Evolutionary conservation across 1,284 basidiomycete species (phyloP).

Genomic region (Rhodotorula sp.): DNA sequence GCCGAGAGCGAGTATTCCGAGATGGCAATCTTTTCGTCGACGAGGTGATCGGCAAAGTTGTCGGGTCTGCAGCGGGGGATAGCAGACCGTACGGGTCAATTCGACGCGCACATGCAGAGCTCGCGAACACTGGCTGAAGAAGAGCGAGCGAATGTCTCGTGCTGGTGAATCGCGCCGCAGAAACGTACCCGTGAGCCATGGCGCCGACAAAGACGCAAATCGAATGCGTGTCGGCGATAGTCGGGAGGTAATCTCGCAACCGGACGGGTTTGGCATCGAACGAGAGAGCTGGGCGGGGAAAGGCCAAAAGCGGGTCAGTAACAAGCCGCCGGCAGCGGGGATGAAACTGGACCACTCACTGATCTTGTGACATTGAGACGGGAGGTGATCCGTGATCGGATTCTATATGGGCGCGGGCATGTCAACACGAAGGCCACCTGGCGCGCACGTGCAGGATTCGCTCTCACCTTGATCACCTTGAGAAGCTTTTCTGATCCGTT

Average conservation of each 20-base stretch:
- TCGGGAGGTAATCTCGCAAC: conserved; percentile 76
- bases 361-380: conserved; percentile 91
- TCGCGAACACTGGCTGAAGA: too few relatives aligned
- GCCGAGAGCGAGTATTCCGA: conserved; percentile 93
- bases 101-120: too few relatives aligned
- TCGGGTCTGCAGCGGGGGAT: conserved; percentile 59
- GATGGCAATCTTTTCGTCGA: conserved; percentile 96
- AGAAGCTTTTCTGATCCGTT: conserved; percentile 95
- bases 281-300: conserved; percentile 66
- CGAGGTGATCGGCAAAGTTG: conserved; percentile 93
- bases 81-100: too few relatives aligned
- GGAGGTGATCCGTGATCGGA: conserved; percentile 92
- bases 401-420: conserved; percentile 58
- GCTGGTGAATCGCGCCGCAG: not conserved
- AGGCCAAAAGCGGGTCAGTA: not conserved
- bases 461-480: conserved; percentile 80
- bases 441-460: not conserved
- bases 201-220: conserved; percentile 96
- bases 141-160: too few relatives aligned
- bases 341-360: conserved; percentile 58
- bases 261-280: conserved; percentile 84
- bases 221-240: conserved; percentile 78
- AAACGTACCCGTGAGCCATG: conserved; percentile 76
- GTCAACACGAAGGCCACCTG: too few relatives aligned
- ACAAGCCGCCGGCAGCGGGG: not conserved